Evolutionary conservation across 2,329 filamentous ascomycete species (phyloP).

Genomic region (Neurospora sp.): DNA sequence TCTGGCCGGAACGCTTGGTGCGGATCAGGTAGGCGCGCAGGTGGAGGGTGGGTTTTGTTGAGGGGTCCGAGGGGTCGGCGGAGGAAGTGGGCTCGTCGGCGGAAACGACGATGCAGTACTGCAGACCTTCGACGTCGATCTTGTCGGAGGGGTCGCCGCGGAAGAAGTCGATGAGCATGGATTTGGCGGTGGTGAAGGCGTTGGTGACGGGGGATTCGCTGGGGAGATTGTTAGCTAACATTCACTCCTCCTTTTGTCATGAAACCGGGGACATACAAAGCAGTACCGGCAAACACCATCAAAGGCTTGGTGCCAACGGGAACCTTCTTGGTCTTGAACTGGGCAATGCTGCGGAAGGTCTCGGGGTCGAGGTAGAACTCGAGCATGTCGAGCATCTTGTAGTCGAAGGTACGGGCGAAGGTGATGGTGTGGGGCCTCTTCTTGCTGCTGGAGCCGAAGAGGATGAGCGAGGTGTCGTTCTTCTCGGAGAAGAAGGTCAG

Average conservation of each 20-base stretch:
- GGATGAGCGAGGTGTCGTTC: conserved; percentile 30
- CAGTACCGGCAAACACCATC: conserved; percentile 80
- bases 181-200: conserved; percentile 79
- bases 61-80: conserved; percentile 9
- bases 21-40: conserved; percentile 76
- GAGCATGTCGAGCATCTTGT: conserved; percentile 89
- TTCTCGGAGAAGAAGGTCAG: conserved; percentile 59
- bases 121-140: conserved; percentile 89
- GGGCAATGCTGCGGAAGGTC: conserved; percentile 56
- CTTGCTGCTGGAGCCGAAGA: conserved; percentile 39
- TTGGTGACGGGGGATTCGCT: conserved; percentile 65
- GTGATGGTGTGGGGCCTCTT: conserved; percentile 92
- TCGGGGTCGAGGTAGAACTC: conserved; percentile 76
- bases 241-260: too few species aligned
- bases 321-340: conserved; percentile 68
- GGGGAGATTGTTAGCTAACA: neutral
- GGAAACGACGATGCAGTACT: conserved; percentile 76
- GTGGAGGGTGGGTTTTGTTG: conserved; percentile 45
- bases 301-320: conserved; percentile 80
- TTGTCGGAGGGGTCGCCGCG: conserved; percentile 66
- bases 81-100: conserved; percentile 52
- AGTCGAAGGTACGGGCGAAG: conserved; percentile 69
- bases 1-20: conserved; percentile 79
- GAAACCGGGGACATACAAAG: conserved; percentile 38
- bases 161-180: conserved; percentile 83